Evolutionary conservation across 2,329 filamentous ascomycete species (phyloP).

Genomic region (Colletotrichum musae): DNA sequence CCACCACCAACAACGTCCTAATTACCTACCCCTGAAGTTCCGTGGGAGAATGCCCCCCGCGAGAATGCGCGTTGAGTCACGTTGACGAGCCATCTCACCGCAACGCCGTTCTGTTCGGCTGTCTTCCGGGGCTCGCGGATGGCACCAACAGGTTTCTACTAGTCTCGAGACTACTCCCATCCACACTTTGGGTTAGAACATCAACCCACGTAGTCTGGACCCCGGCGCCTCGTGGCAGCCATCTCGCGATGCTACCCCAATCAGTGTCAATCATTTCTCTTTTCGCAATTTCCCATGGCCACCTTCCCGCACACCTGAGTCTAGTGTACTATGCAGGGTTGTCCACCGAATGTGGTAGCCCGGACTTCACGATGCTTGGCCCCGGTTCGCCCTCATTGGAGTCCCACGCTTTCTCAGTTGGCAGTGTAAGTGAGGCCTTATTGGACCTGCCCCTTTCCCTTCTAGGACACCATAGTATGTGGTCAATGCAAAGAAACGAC

Average conservation of each 20-base stretch:
- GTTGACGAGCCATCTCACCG: neutral
- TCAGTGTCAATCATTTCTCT: conserved; percentile 33
- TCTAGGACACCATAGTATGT: conserved; percentile 7
- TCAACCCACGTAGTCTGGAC: conserved; percentile 19
- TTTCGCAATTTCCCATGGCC: conserved; percentile 37
- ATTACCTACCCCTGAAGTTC: too few relatives aligned
- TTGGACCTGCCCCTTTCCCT: conserved; percentile 9
- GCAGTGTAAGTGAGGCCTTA: conserved; percentile 11
- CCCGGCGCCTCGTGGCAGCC: conserved; percentile 25
- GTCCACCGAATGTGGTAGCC: conserved; percentile 15
- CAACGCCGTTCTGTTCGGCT: conserved; percentile 13
- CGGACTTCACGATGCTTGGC: conserved; percentile 31
- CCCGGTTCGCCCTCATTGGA: conserved; percentile 11
- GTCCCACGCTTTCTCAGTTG: conserved; percentile 9
- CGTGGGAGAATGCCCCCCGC: too few relatives aligned
- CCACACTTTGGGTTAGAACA: conserved; percentile 24
- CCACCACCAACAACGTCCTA: neutral
- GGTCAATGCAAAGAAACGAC: neutral
- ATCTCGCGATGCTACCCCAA: conserved; percentile 31
- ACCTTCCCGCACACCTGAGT: conserved; percentile 26
- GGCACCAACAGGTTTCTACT: conserved; percentile 8
- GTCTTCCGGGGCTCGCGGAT: neutral
- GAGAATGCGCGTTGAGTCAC: neutral
- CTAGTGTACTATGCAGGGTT: conserved; percentile 4
- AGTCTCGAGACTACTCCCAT: conserved; percentile 7